These are phyloP conservation scores for Diplodia scrobiculata DNA, from an alignment of 2,329 filamentous ascomycete genomes.

Conservation along the genomic window DNA sequence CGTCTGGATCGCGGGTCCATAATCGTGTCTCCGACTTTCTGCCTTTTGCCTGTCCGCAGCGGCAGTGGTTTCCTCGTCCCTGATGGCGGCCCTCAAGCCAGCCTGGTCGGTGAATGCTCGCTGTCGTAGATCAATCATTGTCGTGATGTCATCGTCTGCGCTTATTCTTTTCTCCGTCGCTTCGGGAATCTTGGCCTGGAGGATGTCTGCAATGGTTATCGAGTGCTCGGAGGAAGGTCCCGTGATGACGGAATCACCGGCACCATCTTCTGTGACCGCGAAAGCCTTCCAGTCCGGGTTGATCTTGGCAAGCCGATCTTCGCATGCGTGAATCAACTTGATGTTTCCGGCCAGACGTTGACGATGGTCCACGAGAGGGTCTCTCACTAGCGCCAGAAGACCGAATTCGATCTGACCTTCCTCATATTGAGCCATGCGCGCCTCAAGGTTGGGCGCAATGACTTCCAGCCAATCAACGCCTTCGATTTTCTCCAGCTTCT, in stretches of 20 bases:
- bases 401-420: constrained; percentile 72
- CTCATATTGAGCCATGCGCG: constrained; percentile 61
- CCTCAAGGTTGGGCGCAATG: constrained; percentile 65
- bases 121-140: constrained; percentile 36
- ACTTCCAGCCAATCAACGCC: constrained; percentile 66
- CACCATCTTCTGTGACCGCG: constrained; percentile 31
- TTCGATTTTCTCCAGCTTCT: constrained; percentile 40
- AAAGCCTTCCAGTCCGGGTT: constrained; percentile 51
- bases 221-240: constrained; percentile 31
- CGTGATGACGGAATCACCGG: constrained; percentile 33
- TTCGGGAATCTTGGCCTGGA: constrained; percentile 31
- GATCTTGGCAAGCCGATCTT: constrained; percentile 45
- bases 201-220: constrained; percentile 35
- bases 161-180: constrained; percentile 33
- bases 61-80: constrained; percentile 52
- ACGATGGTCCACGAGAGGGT: constrained; percentile 58
- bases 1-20: constrained; percentile 66
- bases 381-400: constrained; percentile 72
- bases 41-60: constrained; percentile 58
- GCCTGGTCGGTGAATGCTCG: constrained; percentile 44
- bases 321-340: constrained; percentile 47
- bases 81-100: constrained; percentile 51
- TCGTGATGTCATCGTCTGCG: constrained; percentile 31
- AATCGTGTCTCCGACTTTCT: constrained; percentile 64
- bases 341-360: constrained; percentile 51